A percentile compares a stretch with the other conserved stretches of the same genome.
These are phyloP conservation scores for Cladochytrium replicatum DNA, from an alignment of 192 early-diverging fungal genomes.

Conservation along the genomic window DNA sequence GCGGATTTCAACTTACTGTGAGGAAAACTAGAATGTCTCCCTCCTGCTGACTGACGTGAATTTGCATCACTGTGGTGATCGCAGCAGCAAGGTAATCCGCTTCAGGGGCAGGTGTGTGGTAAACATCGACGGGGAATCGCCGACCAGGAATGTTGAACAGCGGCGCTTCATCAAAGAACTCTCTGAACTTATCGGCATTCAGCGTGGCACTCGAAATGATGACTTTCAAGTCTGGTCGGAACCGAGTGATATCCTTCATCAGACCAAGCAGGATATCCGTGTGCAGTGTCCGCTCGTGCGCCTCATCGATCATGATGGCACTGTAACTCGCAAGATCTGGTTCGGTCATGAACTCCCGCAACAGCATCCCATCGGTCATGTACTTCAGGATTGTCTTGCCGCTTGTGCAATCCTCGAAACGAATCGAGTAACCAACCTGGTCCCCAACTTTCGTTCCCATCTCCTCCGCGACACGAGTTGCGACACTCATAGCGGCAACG, in stretches of 20 bases:
- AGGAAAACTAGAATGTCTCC: conserved; percentile 95
- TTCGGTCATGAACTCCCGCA: conserved; percentile 95
- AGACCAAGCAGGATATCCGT: conserved; percentile 96
- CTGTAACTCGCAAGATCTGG: conserved; percentile 84
- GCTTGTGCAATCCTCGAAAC: conserved; percentile 95
- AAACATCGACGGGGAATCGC: conserved; percentile 85
- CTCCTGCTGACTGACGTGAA: conserved; percentile 77
- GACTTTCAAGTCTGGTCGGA: conserved; percentile 86
- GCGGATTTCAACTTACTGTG: conserved; percentile 36
- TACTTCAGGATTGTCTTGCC: conserved; percentile 94
- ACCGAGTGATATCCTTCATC: conserved; percentile 90
- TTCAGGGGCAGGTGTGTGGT: conserved; percentile 93
- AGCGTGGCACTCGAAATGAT: conserved; percentile 96
- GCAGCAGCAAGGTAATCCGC: conserved; percentile 93
- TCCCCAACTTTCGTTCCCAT: conserved; percentile 85
- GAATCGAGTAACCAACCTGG: conserved; percentile 93
- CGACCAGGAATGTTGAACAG: conserved; percentile 93
- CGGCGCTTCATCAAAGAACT: conserved; percentile 89
- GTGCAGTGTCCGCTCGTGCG: conserved; percentile 92
- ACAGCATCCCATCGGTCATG: conserved; percentile 98
- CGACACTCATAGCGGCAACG: conserved; percentile 97
- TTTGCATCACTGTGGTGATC: conserved; percentile 83
- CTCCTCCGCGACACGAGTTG: conserved; percentile 94
- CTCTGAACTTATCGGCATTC: conserved; percentile 92
- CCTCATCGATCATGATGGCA: conserved; percentile 96